Percentiles rank a stretch among this genome's conserved stretches.
phyloP scores from a whole-genome alignment of 23 red algal genomes.

The Cyanidioschyzon merolae region DNA sequence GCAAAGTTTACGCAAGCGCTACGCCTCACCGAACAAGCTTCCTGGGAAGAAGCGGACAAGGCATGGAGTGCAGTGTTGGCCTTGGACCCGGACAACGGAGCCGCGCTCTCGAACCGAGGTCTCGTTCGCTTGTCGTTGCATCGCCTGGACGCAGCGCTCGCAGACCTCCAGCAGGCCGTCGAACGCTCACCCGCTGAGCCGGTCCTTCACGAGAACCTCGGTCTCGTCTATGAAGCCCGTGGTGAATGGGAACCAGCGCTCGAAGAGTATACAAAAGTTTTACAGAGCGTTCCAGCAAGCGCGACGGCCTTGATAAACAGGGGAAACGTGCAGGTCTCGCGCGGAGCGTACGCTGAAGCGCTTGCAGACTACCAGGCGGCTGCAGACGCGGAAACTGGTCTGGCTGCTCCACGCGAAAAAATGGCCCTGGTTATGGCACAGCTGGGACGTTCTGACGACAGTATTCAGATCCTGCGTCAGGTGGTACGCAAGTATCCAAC shows the following conservation, averaged over 20 bases:
- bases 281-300: neutral
- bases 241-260: neutral
- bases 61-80: neutral
- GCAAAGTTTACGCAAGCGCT: neutral
- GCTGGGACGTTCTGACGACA: neutral
- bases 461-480: neutral
- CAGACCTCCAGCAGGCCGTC: neutral
- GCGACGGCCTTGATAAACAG: neutral
- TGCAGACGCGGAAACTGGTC: neutral
- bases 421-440: constrained; percentile 9
- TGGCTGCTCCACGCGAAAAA: neutral
- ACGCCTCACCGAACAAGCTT: neutral
- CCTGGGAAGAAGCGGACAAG: neutral
- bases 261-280: neutral
- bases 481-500: constrained; percentile 1
- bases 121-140: neutral
- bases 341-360: neutral
- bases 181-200: neutral
- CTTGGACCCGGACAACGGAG: constrained; percentile 9
- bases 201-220: neutral
- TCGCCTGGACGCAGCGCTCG: neutral
- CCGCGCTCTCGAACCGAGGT: neutral
- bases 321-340: neutral
- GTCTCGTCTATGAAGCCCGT: neutral
- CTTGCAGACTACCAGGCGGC: constrained; percentile 5